Base-by-base conservation (phyloP, 805 yeast genomes). In the Wickerhamomyces chaumierensis region DNA sequence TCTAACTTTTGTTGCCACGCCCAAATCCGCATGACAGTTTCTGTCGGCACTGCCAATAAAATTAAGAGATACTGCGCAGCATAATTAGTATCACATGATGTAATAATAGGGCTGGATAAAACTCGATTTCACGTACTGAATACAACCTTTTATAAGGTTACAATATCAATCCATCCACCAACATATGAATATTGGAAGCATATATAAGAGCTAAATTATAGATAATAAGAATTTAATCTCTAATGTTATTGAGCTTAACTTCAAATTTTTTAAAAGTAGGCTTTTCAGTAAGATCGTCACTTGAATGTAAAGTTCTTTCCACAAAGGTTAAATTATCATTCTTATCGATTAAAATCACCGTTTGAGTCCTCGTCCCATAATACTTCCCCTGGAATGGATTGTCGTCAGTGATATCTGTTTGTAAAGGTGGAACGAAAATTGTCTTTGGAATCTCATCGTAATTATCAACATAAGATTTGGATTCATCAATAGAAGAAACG, bases 281-380 rank as follows among this genome's bases (percentile, higher is more conserved):
- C 2, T 52, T 46, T 31, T 56, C 52, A 6, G 38, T 33, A 7
- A 57, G 38, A 33, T 56, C 52, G 48, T 73, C 78, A 12, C 65
- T 51, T n/a, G 66, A 58, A 48, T 78, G 81, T 16, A 81, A 48
- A 40, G 73, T 72, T 36, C 66, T 62, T 53, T 87, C 95, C 13
- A 71, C 61, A 55, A 81, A 83, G 36, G 70, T 69, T 17, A 81
- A 58, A 29, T 60, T 40, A 49, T 83, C 66, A 31, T 51, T 41
- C 31, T 65, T 68, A 50, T 73, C 75, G 9, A 82, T 66, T 18
- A 84, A 48, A 3, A 86, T 66, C 2, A 86, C 71, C 0, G 94
- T 85, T 55, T 87, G 95, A 0, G 95, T 83, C 39, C 96, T 62
- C 0, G 96, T 87, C 1, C 96, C 96, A 53, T 86, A 88, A 49